These are phyloP conservation scores for Stephanodiscus triporus DNA, from an alignment of 108 stramenopile genomes.

Conservation along the genomic window DNA sequence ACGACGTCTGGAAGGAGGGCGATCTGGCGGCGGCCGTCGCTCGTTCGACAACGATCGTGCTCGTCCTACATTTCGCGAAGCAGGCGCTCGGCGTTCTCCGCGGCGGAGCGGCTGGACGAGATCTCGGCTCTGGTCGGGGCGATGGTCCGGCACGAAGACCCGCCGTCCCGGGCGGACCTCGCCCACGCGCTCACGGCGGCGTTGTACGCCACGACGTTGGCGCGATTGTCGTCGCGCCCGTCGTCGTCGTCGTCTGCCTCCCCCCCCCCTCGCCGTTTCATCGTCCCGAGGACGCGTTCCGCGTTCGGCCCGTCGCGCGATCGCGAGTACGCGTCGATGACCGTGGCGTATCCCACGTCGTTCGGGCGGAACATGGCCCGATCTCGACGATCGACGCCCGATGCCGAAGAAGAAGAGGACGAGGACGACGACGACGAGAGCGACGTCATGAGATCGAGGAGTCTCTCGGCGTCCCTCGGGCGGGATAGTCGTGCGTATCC, in stretches of 20 bases:
- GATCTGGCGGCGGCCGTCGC: not conserved
- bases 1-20: slow-evolving; percentile 28
- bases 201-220: slow-evolving; percentile 44
- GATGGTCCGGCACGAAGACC: too few relatives aligned
- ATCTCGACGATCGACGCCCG: not conserved
- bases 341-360: slow-evolving; percentile 41
- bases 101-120: slow-evolving; percentile 25
- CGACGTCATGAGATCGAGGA: slow-evolving; percentile 33
- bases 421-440: slow-evolving; percentile 17
- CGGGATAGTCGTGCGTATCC: slow-evolving; percentile 24
- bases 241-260: slow-evolving; percentile 7
- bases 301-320: slow-evolving; percentile 35
- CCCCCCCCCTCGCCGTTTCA: slow-evolving; percentile 15
- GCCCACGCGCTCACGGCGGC: slow-evolving; percentile 42
- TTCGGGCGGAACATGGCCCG: slow-evolving; percentile 22
- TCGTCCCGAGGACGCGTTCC: slow-evolving; percentile 35
- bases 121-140: not conserved
- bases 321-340: slow-evolving; percentile 37
- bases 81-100: slow-evolving; percentile 43
- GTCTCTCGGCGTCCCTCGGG: slow-evolving; percentile 26
- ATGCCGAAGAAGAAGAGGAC: too few relatives aligned
- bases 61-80: slow-evolving; percentile 42
- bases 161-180: slow-evolving; percentile 16
- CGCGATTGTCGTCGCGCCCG: slow-evolving; percentile 2
- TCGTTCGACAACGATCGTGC: not conserved